Evolutionary conservation across 225 moss, liverwort and hornwort species (phyloP).

Genomic region (Physcomitrellopsis africana): DNA sequence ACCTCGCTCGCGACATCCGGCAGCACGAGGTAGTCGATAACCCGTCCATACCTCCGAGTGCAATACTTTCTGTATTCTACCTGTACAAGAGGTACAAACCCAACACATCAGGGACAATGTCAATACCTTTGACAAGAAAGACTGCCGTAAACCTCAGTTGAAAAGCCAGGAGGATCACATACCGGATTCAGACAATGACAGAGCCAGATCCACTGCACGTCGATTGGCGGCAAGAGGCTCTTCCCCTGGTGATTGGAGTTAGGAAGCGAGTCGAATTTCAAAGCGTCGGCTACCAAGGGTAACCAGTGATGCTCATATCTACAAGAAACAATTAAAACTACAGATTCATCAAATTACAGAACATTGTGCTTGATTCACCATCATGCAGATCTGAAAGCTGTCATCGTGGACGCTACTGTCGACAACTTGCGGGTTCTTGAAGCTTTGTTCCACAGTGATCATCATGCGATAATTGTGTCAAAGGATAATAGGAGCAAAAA

Average conservation of each 20-base stretch:
- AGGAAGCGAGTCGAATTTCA: constrained; percentile 40
- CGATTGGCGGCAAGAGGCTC: constrained; percentile 80
- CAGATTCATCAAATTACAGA: constrained; percentile 5
- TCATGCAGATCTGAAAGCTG: neutral
- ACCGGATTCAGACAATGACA: constrained; percentile 90
- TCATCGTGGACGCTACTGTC: too few species aligned
- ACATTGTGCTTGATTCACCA: neutral
- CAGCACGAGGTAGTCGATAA: constrained; percentile 67
- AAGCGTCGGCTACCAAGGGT: constrained; percentile 67
- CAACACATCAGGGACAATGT: neutral
- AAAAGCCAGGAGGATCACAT: neutral
- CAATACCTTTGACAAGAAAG: too few species aligned
- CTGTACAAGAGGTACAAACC: constrained; percentile 27
- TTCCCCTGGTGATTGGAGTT: constrained; percentile 47
- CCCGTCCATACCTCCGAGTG: constrained; percentile 47
- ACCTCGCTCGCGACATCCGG: constrained; percentile 60
- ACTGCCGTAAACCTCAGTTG: too few species aligned
- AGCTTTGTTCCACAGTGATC: too few species aligned
- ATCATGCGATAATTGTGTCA: too few species aligned
- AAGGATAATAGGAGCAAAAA: too few species aligned
- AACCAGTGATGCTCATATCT: constrained; percentile 76
- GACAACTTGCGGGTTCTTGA: too few species aligned
- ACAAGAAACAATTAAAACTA: neutral
- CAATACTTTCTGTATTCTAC: constrained; percentile 70
- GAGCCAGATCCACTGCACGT: constrained; percentile 94